phyloP scores from a whole-genome alignment of 1,139 yeast species.

The Geotrichum australiense region DNA sequence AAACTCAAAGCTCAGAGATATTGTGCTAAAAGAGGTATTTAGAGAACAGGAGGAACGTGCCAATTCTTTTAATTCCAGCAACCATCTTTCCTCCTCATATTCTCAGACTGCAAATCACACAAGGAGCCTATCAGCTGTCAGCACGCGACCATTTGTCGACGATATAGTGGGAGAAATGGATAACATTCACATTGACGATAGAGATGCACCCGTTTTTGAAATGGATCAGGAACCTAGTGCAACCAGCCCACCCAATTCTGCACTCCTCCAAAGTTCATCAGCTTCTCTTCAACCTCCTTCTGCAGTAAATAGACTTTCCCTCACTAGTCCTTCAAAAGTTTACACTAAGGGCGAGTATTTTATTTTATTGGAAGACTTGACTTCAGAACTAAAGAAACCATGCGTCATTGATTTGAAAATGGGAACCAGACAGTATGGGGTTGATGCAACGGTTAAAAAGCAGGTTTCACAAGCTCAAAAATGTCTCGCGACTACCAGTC shows the following conservation, averaged over 20 bases:
- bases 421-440: slow-evolving; percentile 99
- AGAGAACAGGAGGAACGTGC: slow-evolving; percentile 27
- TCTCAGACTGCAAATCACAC: slow-evolving; percentile 13
- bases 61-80: too few species aligned
- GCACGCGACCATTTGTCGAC: background rate
- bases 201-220: slow-evolving; percentile 23
- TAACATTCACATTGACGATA: background rate
- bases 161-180: background rate
- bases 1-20: slow-evolving; percentile 56
- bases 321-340: slow-evolving; percentile 20
- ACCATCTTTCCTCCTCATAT: slow-evolving; percentile 4
- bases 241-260: too few species aligned
- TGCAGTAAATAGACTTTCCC: slow-evolving; percentile 8
- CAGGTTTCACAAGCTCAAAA: slow-evolving; percentile 74
- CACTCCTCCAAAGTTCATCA: too few species aligned
- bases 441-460: slow-evolving; percentile 70
- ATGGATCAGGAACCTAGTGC: slow-evolving; percentile 23
- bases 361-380: slow-evolving; percentile 84
- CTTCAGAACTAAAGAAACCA: slow-evolving; percentile 73
- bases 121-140: slow-evolving; percentile 12
- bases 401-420: slow-evolving; percentile 92
- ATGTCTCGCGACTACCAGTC: slow-evolving; percentile 74
- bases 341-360: slow-evolving; percentile 59
- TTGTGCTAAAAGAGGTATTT: slow-evolving; percentile 63
- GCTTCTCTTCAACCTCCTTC: too few species aligned